Percentiles rank a stretch among this genome's conserved stretches.
Conservation (phyloP, 352 stramenopile species). For the Globisporangium carolinianum region DNA sequence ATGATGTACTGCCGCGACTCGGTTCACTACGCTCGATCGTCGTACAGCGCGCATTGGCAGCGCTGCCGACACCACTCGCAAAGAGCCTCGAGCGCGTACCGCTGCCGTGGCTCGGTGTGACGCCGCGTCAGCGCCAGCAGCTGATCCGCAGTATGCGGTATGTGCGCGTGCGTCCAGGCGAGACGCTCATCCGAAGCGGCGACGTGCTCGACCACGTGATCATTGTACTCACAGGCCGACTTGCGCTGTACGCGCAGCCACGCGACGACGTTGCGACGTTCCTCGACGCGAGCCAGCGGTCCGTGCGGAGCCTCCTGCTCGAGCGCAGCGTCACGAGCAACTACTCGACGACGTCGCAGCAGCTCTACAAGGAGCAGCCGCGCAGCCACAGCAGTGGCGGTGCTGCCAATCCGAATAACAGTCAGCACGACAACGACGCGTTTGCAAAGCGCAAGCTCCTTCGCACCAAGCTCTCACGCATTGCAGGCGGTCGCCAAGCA, state of each 20-base stretch:
- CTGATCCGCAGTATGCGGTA: constrained; percentile 27
- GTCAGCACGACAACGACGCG: background rate
- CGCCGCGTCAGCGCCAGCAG: constrained; percentile 27
- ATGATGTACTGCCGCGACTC: background rate
- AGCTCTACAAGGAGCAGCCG: constrained; percentile 26
- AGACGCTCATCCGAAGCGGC: constrained; percentile 29
- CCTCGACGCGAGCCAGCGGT: constrained; percentile 46
- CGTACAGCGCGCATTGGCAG: constrained; percentile 1
- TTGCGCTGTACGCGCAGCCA: constrained; percentile 34
- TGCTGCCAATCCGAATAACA: background rate
- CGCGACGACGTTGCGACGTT: constrained; percentile 31
- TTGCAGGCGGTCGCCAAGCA: constrained; percentile 7
- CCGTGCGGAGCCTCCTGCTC: constrained; percentile 43
- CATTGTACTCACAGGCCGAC: constrained; percentile 34
- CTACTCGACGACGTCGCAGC: constrained; percentile 60
- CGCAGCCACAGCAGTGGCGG: background rate
- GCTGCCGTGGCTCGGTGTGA: constrained; percentile 25
- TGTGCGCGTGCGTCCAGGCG: constrained; percentile 24
- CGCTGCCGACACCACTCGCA: constrained; percentile 16
- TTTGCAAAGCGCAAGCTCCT: constrained; percentile 12
- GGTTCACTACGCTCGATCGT: constrained; percentile 8
- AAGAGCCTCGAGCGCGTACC: constrained; percentile 20
- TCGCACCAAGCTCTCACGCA: constrained; percentile 10
- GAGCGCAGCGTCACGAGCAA: constrained; percentile 58
- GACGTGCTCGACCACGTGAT: constrained; percentile 39